These are phyloP conservation scores for Vachellia pachyceras DNA, from an alignment of 306 rosid species.

Conservation along the genomic window DNA sequence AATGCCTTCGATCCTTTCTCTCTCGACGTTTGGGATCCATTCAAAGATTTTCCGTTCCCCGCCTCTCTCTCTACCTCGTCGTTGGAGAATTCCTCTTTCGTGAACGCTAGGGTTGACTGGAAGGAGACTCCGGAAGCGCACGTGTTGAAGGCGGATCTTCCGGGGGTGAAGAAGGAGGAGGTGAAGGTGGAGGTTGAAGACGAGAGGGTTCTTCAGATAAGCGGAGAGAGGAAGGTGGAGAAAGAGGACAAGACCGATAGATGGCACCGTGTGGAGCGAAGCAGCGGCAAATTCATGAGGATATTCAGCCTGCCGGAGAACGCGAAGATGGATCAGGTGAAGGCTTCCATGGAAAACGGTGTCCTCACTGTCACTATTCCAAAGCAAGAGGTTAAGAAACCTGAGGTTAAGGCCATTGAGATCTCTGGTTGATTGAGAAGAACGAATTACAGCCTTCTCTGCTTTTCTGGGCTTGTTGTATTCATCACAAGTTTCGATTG, in stretches of 20 bases:
- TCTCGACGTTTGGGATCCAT: background rate
- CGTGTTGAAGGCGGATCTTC: background rate
- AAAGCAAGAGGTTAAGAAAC: background rate
- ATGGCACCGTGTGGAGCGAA: background rate
- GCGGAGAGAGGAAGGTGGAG: background rate
- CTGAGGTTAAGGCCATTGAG: background rate
- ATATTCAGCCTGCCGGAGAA: background rate
- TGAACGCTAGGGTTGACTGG: background rate
- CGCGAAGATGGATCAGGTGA: background rate
- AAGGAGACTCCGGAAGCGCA: background rate
- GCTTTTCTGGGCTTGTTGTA: background rate
- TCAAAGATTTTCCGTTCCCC: background rate
- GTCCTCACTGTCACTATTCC: background rate
- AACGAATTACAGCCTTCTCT: slow-evolving; percentile 29
- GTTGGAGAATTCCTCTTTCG: background rate
- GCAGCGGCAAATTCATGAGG: background rate
- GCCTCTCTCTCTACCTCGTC: background rate
- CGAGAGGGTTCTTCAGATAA: background rate
- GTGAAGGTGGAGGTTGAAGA: background rate
- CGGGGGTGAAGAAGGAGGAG: background rate
- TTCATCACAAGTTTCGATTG: background rate
- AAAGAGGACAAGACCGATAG: background rate
- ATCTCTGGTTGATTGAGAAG: background rate
- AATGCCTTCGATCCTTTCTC: background rate
- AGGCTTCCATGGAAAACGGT: background rate